These are phyloP conservation scores for Fraxinus cuspidata DNA, from an alignment of 257 asterid genomes.

Conservation along the genomic window DNA sequence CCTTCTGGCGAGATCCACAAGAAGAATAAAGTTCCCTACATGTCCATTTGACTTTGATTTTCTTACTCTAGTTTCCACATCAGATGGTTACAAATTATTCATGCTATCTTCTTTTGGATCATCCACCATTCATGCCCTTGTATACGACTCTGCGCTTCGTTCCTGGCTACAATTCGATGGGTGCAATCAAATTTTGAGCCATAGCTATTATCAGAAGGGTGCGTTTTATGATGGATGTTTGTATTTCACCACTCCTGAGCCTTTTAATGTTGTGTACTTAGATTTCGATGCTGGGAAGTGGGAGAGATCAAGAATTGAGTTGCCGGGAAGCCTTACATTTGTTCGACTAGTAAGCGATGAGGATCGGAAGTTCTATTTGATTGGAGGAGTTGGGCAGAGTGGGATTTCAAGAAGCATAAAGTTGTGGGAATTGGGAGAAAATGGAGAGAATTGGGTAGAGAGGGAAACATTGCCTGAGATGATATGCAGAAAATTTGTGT, in stretches of 20 bases:
- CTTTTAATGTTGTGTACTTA: slow-evolving; percentile 38
- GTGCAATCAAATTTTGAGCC: slow-evolving; percentile 29
- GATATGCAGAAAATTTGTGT: slow-evolving; percentile 62
- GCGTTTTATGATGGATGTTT: slow-evolving; percentile 39
- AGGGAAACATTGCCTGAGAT: slow-evolving; percentile 57
- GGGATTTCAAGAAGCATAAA: slow-evolving; percentile 72
- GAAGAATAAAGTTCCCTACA: slow-evolving; percentile 48
- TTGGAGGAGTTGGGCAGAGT: slow-evolving; percentile 64
- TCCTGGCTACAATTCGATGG: slow-evolving; percentile 46
- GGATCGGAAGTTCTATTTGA: slow-evolving; percentile 42
- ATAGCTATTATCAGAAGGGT: slow-evolving; percentile 49
- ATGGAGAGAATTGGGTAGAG: slow-evolving; percentile 50
- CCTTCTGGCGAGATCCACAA: slow-evolving; percentile 40
- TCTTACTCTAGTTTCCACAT: slow-evolving; percentile 39
- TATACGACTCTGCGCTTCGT: slow-evolving; percentile 39
- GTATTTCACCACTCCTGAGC: slow-evolving; percentile 61
- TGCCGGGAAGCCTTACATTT: slow-evolving; percentile 50
- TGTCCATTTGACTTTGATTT: slow-evolving; percentile 47
- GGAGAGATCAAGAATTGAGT: slow-evolving; percentile 29
- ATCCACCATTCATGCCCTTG: slow-evolving; percentile 29
- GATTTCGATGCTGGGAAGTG: slow-evolving; percentile 50
- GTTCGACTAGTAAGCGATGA: slow-evolving; percentile 51
- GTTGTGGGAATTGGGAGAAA: slow-evolving; percentile 61
- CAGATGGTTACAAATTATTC: slow-evolving; percentile 42
- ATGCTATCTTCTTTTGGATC: slow-evolving; percentile 45